Evolutionary conservation across 768 basidiomycete genomes (phyloP).

Genomic region (Dacryopinax primogenitus): DNA sequence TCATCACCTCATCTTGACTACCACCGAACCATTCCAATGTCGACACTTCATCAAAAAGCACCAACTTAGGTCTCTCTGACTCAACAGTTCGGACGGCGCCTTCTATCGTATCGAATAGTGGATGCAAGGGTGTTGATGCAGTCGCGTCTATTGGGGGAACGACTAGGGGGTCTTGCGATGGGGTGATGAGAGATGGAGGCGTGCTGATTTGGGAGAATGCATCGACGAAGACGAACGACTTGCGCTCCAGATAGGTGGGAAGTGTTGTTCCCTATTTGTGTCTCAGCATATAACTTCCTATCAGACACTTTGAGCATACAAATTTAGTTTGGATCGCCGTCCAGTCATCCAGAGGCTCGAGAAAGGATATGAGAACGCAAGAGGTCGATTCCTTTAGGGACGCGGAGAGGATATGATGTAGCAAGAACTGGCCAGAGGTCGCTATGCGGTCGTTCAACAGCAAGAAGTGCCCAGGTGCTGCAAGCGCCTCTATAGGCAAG

Average conservation of each 20-base stretch:
- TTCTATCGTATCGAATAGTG: neutral
- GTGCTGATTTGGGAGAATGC: neutral
- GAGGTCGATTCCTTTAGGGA: neutral
- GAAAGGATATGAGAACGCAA: neutral
- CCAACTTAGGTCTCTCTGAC: neutral
- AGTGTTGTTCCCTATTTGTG: neutral
- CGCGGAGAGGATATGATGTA: neutral
- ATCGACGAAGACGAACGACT: conserved; percentile 2
- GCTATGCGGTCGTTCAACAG: neutral
- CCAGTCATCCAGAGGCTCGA: neutral
- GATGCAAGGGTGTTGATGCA: neutral
- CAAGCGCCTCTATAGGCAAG: neutral
- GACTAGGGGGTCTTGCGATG: neutral
- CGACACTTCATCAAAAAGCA: neutral
- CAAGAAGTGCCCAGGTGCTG: neutral
- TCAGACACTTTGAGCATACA: neutral
- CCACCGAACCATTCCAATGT: neutral
- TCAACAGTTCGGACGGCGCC: neutral
- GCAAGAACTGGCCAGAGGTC: neutral
- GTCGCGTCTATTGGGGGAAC: neutral
- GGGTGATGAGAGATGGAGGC: neutral
- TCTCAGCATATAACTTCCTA: neutral
- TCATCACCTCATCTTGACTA: neutral
- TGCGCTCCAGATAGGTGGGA: neutral
- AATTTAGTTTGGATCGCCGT: neutral